These are phyloP conservation scores for Erodium trifolium DNA, from an alignment of 441 rosid genomes.

Conservation along the genomic window DNA sequence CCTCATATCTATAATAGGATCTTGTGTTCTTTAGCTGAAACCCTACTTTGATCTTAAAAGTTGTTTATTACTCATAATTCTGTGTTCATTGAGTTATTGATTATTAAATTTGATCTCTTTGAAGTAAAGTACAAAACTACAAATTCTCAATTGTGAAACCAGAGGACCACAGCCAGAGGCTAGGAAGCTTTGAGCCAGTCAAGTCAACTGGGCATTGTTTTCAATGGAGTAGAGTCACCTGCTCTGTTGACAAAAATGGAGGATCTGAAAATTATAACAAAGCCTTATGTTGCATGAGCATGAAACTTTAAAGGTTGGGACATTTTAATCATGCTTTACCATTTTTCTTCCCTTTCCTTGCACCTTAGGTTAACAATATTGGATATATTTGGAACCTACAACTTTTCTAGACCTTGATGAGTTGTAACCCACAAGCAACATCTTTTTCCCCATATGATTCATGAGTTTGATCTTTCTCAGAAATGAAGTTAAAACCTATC, in stretches of 20 bases:
- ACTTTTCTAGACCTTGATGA: not conserved
- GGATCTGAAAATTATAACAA: not conserved
- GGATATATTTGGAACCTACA: not conserved
- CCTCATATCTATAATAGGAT: not conserved
- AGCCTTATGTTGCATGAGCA: not conserved
- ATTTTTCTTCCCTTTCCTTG: not conserved
- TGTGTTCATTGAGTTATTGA: not conserved
- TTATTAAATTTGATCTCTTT: not conserved
- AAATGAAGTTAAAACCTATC: not conserved
- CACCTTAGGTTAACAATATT: not conserved
- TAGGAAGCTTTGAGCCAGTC: not conserved
- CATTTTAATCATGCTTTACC: not conserved
- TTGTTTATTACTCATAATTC: not conserved
- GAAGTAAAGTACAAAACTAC: not conserved
- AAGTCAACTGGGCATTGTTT: not conserved
- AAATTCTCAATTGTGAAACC: not conserved
- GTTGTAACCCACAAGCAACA: not conserved
- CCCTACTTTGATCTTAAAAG: not conserved
- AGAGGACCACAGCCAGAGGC: not conserved
- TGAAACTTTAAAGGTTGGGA: not conserved
- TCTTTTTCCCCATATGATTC: not conserved
- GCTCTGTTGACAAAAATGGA: constrained; percentile 33
- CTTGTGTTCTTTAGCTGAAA: not conserved
- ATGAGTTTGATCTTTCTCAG: not conserved
- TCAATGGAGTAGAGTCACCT: constrained; percentile 34